Conservation (phyloP, 2,329 filamentous ascomycete genomes). For the Colletotrichum sp. region DNA sequence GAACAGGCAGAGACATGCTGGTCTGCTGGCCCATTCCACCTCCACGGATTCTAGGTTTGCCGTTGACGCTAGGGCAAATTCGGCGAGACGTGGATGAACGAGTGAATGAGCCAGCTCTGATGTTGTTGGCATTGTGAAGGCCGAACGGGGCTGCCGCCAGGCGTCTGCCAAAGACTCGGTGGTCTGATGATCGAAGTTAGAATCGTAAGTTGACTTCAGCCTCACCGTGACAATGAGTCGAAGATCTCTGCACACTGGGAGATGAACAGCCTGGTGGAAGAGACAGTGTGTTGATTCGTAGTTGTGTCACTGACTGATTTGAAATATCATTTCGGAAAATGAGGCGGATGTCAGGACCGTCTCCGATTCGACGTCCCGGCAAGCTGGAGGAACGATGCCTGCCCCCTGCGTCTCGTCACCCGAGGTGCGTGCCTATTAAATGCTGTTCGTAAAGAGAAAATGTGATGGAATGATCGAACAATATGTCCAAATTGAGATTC, state of each 20-base stretch:
- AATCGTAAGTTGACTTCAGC: not conserved
- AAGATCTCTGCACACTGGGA: not conserved
- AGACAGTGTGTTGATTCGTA: not conserved
- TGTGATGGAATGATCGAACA: not conserved
- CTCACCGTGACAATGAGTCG: not conserved
- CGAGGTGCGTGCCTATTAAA: not conserved
- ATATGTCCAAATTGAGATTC: not conserved
- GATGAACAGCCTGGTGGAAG: not conserved
- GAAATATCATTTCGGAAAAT: not conserved
- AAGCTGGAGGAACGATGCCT: not conserved
- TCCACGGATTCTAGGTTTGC: not conserved
- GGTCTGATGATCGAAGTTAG: not conserved
- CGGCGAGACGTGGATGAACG: not conserved
- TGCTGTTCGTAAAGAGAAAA: not conserved
- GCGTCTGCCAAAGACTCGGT: not conserved
- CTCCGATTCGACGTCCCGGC: not conserved
- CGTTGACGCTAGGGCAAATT: not conserved
- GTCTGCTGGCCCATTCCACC: not conserved
- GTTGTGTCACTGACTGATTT: not conserved
- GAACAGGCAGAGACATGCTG: not conserved
- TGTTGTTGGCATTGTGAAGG: not conserved
- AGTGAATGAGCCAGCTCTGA: not conserved
- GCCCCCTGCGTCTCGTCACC: not conserved
- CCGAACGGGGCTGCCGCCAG: not conserved
- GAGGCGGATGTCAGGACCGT: not conserved